Conservation (phyloP, 129 eudicot genomes). For the Kitagawia praeruptora region DNA sequence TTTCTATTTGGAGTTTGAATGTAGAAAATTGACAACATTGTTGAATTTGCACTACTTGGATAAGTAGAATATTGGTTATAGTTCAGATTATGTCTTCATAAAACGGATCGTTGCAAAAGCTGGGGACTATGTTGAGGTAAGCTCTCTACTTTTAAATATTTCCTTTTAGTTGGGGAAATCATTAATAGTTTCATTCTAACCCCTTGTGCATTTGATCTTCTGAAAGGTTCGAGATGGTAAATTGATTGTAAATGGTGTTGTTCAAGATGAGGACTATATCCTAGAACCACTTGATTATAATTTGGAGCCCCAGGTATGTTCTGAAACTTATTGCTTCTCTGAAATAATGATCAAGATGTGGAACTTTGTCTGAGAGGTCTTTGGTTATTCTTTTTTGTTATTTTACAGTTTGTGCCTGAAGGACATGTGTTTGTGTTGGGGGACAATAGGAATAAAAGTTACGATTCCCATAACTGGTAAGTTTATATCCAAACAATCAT, state of each 20-base stretch:
- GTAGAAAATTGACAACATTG: neutral
- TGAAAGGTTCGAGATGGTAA: slow-evolving; percentile 69
- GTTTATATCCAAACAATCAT: neutral
- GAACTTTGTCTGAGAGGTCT: neutral
- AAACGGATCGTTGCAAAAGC: slow-evolving; percentile 89
- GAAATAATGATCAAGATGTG: neutral
- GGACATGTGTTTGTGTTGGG: slow-evolving; percentile 95
- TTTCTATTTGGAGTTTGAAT: neutral
- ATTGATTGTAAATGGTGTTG: slow-evolving; percentile 61
- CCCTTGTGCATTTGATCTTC: neutral
- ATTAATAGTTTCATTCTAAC: neutral
- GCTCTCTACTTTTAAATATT: neutral
- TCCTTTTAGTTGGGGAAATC: neutral
- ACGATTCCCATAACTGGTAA: slow-evolving; percentile 88
- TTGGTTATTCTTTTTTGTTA: slow-evolving; percentile 8
- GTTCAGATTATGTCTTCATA: slow-evolving; percentile 60
- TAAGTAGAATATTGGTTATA: slow-evolving; percentile 54
- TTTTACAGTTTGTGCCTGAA: slow-evolving; percentile 75
- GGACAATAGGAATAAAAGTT: slow-evolving; percentile 90
- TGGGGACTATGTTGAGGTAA: slow-evolving; percentile 82
- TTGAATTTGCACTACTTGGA: slow-evolving; percentile 5
- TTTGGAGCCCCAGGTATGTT: slow-evolving; percentile 65
- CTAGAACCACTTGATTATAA: slow-evolving; percentile 77
- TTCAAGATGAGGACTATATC: slow-evolving; percentile 78
- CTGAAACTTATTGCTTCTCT: slow-evolving; percentile 4